Evolutionary conservation across 192 early-diverging fungal species (phyloP), one percentile per base, ranked within the genome.

Genomic region (Coemansia sp.): DNA sequence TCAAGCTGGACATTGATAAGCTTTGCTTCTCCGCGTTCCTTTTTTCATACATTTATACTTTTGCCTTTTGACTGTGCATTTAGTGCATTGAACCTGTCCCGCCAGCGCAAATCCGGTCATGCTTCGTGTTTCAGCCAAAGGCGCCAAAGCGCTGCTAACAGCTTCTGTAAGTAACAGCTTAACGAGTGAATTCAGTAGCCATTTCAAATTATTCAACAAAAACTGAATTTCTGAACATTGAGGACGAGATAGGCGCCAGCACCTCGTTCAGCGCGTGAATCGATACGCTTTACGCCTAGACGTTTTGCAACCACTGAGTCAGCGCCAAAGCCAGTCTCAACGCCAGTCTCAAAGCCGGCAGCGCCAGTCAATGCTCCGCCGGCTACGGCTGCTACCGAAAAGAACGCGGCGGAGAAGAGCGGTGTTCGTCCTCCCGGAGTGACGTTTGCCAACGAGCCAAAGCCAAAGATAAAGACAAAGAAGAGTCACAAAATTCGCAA

Each of bases 401-500:
- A 50, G 54, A 24, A 9, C 49, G 56, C 67, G 19, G 45, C 62
- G 6, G 69, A 47, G 15, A 70, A 66, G 56, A 48, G 43, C 9
- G 75, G 70, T 5, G 60, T 71, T 17, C 70, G 70, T 29, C 58
- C 60, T 23, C 47, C 70, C 5, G 63, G 63, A 0, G 60, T 70
- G 27, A 37, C 48, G 47, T 69, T 69, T 47, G 68, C 75, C 0
- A 17, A 58, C 4, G 47, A 60, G 15, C 75, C 75, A n/a, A 78
- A 72, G 37, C 75, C 75, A 11, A 61, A 62, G 6, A 32, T n/a
- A 11, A 67, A 59, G 45, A 65, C 66, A 49, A 78, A 69, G 60
- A 78, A 78, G 66, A 57, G 62, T 17, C 75, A 72, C 60, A 78
- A 72, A 48, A 63, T 78, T 35, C 70, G 75, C 58, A 78, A 78